Evolutionary conservation across 306 rosid species (phyloP).

Genomic region (Notholithocarpus densiflorus): DNA sequence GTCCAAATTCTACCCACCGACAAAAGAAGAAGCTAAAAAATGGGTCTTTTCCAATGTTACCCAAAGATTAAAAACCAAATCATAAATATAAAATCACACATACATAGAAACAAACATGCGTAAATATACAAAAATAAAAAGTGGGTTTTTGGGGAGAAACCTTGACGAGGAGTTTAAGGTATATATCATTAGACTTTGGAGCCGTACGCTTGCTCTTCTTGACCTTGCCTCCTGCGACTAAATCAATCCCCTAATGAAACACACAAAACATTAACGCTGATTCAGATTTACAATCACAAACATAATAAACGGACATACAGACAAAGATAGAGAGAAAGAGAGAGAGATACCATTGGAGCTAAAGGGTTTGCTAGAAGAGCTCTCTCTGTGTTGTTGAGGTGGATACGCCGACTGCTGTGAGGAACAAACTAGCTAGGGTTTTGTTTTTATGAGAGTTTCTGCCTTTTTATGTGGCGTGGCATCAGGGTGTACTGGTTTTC

Average conservation of each 20-base stretch:
- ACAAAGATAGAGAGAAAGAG: background rate
- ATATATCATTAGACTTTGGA: constrained; percentile 80
- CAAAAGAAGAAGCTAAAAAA: too few relatives aligned
- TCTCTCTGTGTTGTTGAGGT: too few relatives aligned
- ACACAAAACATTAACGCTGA: background rate
- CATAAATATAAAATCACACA: background rate
- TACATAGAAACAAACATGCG: background rate
- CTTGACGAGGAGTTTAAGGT: constrained; percentile 62
- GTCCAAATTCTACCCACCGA: too few relatives aligned
- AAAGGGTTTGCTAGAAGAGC: too few relatives aligned
- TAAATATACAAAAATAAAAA: background rate
- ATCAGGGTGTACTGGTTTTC: too few relatives aligned
- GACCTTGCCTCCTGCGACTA: constrained; percentile 85
- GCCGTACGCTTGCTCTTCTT: constrained; percentile 74
- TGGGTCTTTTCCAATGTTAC: too few relatives aligned
- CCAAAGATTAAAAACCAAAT: too few relatives aligned
- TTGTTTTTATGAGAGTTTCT: too few relatives aligned
- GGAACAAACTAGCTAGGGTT: too few relatives aligned
- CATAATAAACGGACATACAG: background rate
- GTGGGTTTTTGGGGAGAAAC: background rate
- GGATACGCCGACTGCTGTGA: too few relatives aligned
- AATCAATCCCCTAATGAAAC: constrained; percentile 49
- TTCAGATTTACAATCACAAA: background rate
- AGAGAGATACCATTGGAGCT: constrained; percentile 7
- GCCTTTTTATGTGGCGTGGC: too few relatives aligned